phyloP scores from a whole-genome alignment of 2,329 filamentous ascomycete species.

The Trichoderma cornu-damae region DNA sequence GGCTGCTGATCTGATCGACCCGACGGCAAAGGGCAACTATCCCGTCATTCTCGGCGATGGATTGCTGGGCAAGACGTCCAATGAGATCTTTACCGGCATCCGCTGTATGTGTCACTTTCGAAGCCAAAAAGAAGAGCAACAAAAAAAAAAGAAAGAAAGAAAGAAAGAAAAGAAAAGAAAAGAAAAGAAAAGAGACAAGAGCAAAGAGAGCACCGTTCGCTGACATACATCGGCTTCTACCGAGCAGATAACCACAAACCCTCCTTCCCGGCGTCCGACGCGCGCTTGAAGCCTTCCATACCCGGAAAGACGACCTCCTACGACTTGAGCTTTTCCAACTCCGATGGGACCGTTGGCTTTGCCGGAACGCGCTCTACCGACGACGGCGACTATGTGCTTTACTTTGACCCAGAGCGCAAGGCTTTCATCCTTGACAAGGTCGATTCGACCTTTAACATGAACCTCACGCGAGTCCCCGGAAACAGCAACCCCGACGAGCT shows the following conservation, averaged over 20 bases:
- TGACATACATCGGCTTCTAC: constrained; percentile 17
- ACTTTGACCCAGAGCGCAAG: constrained; percentile 70
- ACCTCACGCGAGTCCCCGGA: constrained; percentile 64
- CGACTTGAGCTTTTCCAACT: constrained; percentile 51
- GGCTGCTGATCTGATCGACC: constrained; percentile 48
- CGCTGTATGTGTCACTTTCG: constrained; percentile 52
- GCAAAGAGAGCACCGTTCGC: neutral
- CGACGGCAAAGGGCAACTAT: constrained; percentile 57
- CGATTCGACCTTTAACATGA: constrained; percentile 82
- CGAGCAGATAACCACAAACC: constrained; percentile 59
- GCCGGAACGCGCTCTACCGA: constrained; percentile 54
- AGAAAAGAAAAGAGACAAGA: too few relatives aligned
- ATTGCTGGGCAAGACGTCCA: constrained; percentile 50
- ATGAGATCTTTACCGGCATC: constrained; percentile 56
- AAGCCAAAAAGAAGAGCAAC: too few relatives aligned
- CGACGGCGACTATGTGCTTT: constrained; percentile 58
- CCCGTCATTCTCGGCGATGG: constrained; percentile 60
- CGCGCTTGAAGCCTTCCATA: constrained; percentile 48
- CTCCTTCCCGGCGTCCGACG: constrained; percentile 44
- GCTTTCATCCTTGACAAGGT: constrained; percentile 78
- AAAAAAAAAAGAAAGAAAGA: too few relatives aligned
- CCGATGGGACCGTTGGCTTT: constrained; percentile 54
- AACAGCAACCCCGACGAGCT: constrained; percentile 60
- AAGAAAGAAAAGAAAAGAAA: too few relatives aligned
- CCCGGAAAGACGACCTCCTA: constrained; percentile 48